phyloP scores from a whole-genome alignment of 345 rosid genomes.

The Trapa incisa region DNA sequence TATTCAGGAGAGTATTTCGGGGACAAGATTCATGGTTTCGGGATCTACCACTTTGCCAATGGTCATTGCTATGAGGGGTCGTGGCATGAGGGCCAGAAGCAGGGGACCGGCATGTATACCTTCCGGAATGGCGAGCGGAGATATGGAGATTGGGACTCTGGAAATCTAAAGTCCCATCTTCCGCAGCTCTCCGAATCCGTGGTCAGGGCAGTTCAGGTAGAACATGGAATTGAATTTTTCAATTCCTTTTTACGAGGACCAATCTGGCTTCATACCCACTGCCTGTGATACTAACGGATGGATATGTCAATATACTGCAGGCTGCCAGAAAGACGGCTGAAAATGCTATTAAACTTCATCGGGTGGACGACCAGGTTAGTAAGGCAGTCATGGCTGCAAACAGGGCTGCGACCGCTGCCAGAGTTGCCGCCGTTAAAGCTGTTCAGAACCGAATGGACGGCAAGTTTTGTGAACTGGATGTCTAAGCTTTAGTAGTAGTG shows the following conservation, averaged over 20 bases:
- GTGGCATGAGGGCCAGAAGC: constrained; percentile 93
- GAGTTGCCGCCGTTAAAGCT: constrained; percentile 90
- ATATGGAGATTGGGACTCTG: constrained; percentile 76
- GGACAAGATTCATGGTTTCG: constrained; percentile 86
- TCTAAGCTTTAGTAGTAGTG: constrained; percentile 5
- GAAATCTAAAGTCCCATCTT: constrained; percentile 36
- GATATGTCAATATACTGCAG: constrained; percentile 17
- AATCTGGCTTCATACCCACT: not conserved
- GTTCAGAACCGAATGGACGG: constrained; percentile 85
- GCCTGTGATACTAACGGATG: not conserved
- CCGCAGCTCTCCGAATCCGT: constrained; percentile 32
- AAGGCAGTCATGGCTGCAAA: constrained; percentile 62
- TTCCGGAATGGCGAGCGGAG: constrained; percentile 51
- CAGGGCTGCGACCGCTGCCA: constrained; percentile 84
- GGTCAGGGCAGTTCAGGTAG: constrained; percentile 62
- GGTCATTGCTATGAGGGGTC: constrained; percentile 91
- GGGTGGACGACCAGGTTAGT: constrained; percentile 74
- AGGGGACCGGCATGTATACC: constrained; percentile 74
- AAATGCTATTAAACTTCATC: constrained; percentile 35
- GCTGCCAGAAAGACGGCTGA: constrained; percentile 69
- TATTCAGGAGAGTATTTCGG: constrained; percentile 90
- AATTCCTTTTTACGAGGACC: too few relatives aligned
- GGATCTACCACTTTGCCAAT: constrained; percentile 78
- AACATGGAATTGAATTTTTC: constrained; percentile 5
- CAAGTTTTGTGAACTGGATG: constrained; percentile 61